A percentile compares a stretch with the other conserved stretches of the same genome.
Conservation (phyloP, 805 yeast species). For the Kurtzmaniella fragi region DNA sequence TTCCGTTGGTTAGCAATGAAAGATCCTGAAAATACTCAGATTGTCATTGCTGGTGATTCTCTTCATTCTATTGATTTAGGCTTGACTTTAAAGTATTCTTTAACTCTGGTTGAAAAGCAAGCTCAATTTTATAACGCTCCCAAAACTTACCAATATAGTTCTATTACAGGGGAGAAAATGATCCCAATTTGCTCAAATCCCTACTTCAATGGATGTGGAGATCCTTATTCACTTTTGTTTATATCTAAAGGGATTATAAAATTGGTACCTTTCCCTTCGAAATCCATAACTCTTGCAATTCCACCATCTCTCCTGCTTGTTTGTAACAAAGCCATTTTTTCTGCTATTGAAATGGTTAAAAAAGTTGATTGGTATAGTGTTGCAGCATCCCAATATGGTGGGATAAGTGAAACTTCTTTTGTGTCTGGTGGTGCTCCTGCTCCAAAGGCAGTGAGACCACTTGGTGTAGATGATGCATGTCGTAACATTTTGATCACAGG, state of each 20-base stretch:
- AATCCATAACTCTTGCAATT: constrained; percentile 34
- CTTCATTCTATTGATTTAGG: constrained; percentile 67
- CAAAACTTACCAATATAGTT: constrained; percentile 3
- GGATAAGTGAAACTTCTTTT: no score
- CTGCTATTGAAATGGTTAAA: constrained; percentile 48
- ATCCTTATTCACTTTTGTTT: constrained; percentile 62
- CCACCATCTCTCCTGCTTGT: constrained; percentile 68
- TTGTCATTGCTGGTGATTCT: constrained; percentile 69
- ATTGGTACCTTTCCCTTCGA: constrained; percentile 37
- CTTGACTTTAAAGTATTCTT: constrained; percentile 66
- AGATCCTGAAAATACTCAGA: constrained; percentile 75
- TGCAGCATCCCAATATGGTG: constrained; percentile 28
- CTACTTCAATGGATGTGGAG: constrained; percentile 73
- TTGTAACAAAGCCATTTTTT: constrained; percentile 62
- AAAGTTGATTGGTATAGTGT: constrained; percentile 77
- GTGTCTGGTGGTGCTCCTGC: constrained; percentile 71
- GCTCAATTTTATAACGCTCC: constrained; percentile 58
- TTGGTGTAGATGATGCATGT: constrained; percentile 39
- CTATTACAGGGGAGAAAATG: constrained; percentile 52
- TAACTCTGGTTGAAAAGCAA: constrained; percentile 83
- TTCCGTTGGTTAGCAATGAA: no score
- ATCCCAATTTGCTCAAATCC: constrained; percentile 44
- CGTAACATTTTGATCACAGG: constrained; percentile 66
- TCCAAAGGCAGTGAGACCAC: constrained; percentile 26
- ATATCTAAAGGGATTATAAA: constrained; percentile 31